These are phyloP conservation scores for Panaeolus cyanescens DNA, from an alignment of 768 basidiomycete species.

Conservation along the genomic window DNA sequence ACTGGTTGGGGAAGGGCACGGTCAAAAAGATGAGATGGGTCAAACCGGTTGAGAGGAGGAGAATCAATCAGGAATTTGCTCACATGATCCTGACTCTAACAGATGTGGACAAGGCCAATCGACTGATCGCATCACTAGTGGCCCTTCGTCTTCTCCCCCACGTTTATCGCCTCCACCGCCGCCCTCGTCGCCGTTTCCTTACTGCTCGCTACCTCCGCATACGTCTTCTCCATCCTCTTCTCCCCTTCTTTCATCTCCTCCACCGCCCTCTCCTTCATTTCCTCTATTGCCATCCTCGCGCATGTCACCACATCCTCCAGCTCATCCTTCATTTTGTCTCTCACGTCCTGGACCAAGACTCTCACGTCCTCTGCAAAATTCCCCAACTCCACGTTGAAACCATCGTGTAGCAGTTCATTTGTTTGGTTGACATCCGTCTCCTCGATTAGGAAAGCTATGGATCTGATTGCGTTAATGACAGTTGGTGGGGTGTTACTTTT, in stretches of 20 bases:
- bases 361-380: neutral
- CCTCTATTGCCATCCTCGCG: neutral
- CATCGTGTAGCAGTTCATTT: neutral
- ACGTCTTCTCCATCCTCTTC: neutral
- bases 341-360: neutral
- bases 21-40: constrained; percentile 9
- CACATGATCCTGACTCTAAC: constrained; percentile 12
- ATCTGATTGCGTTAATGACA: neutral
- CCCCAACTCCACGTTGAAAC: neutral
- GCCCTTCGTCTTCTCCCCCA: too few species aligned
- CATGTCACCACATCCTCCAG: neutral
- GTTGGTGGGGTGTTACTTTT: neutral
- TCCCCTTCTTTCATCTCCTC: neutral
- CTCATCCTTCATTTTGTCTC: neutral
- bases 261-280: neutral
- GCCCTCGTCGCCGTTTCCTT: too few species aligned
- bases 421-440: neutral
- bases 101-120: constrained; percentile 13
- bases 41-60: constrained; percentile 7
- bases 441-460: neutral
- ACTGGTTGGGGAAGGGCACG: neutral
- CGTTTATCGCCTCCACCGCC: too few species aligned
- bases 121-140: constrained; percentile 4
- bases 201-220: neutral
- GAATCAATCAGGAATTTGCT: constrained; percentile 2